phyloP scores from a whole-genome alignment of 768 basidiomycete genomes.

The Pisolithus orientalis region DNA sequence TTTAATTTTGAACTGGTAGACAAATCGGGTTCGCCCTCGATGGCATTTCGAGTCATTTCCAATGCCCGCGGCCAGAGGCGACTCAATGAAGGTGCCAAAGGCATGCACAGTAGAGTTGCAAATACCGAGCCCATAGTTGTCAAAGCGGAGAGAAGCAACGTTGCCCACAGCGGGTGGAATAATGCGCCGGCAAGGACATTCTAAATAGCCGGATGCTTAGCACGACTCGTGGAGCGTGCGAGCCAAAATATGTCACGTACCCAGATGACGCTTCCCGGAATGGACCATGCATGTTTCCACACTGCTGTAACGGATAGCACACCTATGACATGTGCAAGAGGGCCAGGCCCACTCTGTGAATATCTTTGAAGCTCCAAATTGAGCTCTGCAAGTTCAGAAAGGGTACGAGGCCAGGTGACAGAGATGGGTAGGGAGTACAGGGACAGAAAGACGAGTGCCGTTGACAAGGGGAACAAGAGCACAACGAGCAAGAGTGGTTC shows the following conservation, averaged over 20 bases:
- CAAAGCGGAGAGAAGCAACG: conserved; percentile 72
- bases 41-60: conserved; percentile 73
- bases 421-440: conserved; percentile 62
- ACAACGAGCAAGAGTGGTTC: conserved; percentile 65
- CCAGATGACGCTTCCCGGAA: conserved; percentile 92
- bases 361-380: conserved; percentile 74
- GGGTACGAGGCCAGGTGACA: conserved; percentile 67
- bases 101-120: conserved; percentile 74
- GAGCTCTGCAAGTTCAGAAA: conserved; percentile 69
- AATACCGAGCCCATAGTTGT: conserved; percentile 84
- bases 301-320: conserved; percentile 80
- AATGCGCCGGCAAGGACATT: conserved; percentile 88
- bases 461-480: conserved; percentile 65
- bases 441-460: conserved; percentile 39
- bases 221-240: background rate
- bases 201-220: conserved; percentile 33
- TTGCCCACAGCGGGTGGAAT: conserved; percentile 77
- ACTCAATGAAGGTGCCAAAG: conserved; percentile 78
- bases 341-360: conserved; percentile 58
- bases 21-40: conserved; percentile 59
- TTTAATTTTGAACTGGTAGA: conserved; percentile 30
- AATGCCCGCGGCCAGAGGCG: conserved; percentile 80
- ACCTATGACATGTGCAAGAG: conserved; percentile 70
- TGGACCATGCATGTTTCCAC: conserved; percentile 97
- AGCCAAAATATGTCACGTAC: conserved; percentile 35